A percentile compares a stretch with the other conserved stretches of the same genome.
These are phyloP conservation scores for Aegle marmelos DNA, from an alignment of 345 rosid species.

Conservation along the genomic window DNA sequence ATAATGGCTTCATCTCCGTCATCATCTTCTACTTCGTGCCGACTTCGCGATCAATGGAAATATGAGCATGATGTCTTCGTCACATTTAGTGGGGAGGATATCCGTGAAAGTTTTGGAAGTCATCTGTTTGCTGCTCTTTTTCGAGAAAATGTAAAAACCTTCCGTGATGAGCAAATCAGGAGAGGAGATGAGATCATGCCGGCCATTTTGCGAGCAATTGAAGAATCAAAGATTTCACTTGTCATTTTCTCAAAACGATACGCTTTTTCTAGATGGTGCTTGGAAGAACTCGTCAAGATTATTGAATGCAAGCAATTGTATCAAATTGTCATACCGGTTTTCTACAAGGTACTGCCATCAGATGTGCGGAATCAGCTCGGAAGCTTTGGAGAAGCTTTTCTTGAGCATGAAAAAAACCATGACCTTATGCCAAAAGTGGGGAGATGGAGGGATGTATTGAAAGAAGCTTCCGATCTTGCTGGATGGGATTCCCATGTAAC, in stretches of 20 bases:
- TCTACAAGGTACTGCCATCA: conserved; percentile 11
- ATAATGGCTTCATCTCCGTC: background rate
- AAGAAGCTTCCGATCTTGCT: background rate
- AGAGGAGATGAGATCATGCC: conserved; percentile 11
- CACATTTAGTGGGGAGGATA: background rate
- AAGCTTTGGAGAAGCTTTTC: conserved; percentile 7
- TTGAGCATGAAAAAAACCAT: background rate
- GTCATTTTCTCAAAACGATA: conserved; percentile 8
- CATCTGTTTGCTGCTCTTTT: background rate
- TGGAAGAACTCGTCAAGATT: conserved; percentile 5
- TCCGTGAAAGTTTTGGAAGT: background rate
- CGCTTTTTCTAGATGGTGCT: conserved; percentile 4
- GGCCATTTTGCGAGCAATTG: background rate
- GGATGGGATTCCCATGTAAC: background rate
- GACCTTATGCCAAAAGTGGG: background rate
- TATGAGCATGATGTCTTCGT: background rate
- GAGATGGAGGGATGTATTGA: background rate
- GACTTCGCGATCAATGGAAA: background rate
- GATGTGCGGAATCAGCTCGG: conserved; percentile 15
- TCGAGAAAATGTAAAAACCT: background rate
- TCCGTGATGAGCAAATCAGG: background rate
- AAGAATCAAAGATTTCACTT: background rate
- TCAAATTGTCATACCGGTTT: conserved; percentile 3
- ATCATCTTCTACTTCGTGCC: background rate
- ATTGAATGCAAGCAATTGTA: background rate